Evolutionary conservation across 1,139 yeast genomes (phyloP), one percentile per base, ranked within the genome.

Genomic region (Kodamaea anthophila): DNA sequence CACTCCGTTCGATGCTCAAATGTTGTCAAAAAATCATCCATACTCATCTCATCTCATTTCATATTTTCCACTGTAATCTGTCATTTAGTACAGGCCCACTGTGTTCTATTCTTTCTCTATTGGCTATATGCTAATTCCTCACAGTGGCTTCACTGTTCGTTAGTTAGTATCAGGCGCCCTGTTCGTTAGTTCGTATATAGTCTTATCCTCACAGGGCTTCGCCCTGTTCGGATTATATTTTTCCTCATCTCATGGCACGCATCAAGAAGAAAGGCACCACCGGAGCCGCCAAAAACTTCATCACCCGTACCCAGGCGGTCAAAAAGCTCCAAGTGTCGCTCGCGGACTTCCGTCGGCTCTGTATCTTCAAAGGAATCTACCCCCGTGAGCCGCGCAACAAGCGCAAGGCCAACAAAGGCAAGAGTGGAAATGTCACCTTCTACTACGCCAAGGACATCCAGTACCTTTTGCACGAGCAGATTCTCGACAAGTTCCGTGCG

Each of bases 301-400:
- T 91, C 52, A 88, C 97, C 36, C 75, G 99, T 61, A 82, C 96
- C 1, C 96, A 86, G 58, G 99, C 99, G 4, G 84, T 91, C 36
- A 81, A 83, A 58, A 86, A 81, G 55, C 68, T 91, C 40, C 98
- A 91, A 60, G 83, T 93, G 27, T 83, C 97, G 2, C 70, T 93
- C 37, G 96, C 97, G n/a, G 98, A 91, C 61, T 91, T 91, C 74
- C 83, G 98, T 64, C 76, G 97, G 52, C 72, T 91, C 50, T 91
- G 98, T 71, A 91, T 91, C 54, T 86, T 91, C 73, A 91, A 91
- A 57, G 99, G 99, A 28, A 81, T 82, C 39, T 82, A 80, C 56
- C 99, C 99, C 34, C 75, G 99, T 55, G 98, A 91, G 55, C 97
- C 98, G 31, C 71, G 93, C 49, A 87, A 85, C 60, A 88, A 87